A percentile compares a stretch with the other conserved stretches of the same genome.
Evolutionary conservation across 2,329 filamentous ascomycete genomes (phyloP).

Genomic region (Mariannaea sp.): DNA sequence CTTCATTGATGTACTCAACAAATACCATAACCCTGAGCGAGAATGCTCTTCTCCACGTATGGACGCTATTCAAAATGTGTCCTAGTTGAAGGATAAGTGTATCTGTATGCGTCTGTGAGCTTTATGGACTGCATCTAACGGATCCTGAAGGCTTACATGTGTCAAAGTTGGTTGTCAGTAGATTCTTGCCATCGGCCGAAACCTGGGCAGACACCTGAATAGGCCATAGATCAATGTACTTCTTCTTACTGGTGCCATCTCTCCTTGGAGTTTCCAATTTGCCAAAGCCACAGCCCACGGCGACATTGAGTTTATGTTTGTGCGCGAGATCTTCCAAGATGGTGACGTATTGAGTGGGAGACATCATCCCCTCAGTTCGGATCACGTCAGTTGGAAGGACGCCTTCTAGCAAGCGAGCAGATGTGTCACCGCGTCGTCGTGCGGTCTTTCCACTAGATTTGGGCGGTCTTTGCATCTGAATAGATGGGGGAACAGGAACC

Average conservation of each 20-base stretch:
- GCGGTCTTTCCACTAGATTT: conserved; percentile 41
- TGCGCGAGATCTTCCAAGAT: conserved; percentile 82
- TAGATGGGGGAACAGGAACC: conserved; percentile 45
- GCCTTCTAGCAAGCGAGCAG: conserved; percentile 60
- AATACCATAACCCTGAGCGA: conserved; percentile 80
- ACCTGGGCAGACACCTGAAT: conserved; percentile 93
- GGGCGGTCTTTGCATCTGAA: conserved; percentile 39
- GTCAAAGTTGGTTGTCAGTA: conserved; percentile 88
- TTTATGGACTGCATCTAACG: background rate
- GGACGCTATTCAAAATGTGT: conserved; percentile 81
- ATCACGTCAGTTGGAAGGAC: conserved; percentile 72
- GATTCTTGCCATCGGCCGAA: conserved; percentile 65
- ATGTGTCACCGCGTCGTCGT: conserved; percentile 56
- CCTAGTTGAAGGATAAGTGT: conserved; percentile 85
- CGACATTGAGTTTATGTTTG: conserved; percentile 80
- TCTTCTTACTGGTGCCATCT: conserved; percentile 65
- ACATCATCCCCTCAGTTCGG: conserved; percentile 69
- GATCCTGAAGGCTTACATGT: conserved; percentile 67
- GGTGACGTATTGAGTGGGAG: conserved; percentile 75
- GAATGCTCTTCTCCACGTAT: conserved; percentile 77
- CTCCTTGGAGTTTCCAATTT: conserved; percentile 71
- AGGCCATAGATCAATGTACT: conserved; percentile 86
- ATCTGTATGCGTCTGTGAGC: conserved; percentile 49
- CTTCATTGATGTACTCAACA: conserved; percentile 85
- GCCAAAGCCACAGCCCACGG: conserved; percentile 81